Percentiles rank a stretch among this genome's conserved stretches.
These are phyloP conservation scores for Trichoderma atrobrunneum DNA, from an alignment of 2,329 filamentous ascomycete species.

Conservation along the genomic window DNA sequence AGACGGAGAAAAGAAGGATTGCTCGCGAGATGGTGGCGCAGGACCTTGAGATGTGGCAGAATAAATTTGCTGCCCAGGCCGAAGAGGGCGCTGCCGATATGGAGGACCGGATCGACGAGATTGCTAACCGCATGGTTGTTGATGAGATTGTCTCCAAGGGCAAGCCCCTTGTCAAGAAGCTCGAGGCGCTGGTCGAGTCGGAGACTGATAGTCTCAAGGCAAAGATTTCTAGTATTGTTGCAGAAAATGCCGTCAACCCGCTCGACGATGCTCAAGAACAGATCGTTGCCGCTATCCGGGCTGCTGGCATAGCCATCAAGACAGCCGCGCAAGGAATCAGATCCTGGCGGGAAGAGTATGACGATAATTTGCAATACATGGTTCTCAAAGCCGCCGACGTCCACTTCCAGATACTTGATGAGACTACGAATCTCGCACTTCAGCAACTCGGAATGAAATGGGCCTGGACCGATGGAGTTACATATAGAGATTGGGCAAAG, in stretches of 20 bases:
- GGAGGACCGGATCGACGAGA: slow-evolving; percentile 63
- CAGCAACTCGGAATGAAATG: slow-evolving; percentile 92
- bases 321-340: slow-evolving; percentile 73
- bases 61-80: slow-evolving; percentile 80
- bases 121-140: slow-evolving; percentile 53
- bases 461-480: slow-evolving; percentile 93
- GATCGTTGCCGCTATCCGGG: slow-evolving; percentile 53
- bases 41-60: slow-evolving; percentile 82
- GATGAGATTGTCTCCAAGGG: slow-evolving; percentile 65
- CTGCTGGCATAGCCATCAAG: slow-evolving; percentile 70
- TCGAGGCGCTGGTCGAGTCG: slow-evolving; percentile 64
- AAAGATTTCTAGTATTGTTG: slow-evolving; percentile 62
- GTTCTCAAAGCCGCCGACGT: slow-evolving; percentile 72
- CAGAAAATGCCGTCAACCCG: slow-evolving; percentile 48
- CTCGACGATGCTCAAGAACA: slow-evolving; percentile 41
- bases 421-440: slow-evolving; percentile 77
- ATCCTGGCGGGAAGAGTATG: slow-evolving; percentile 71
- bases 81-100: slow-evolving; percentile 77
- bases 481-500: slow-evolving; percentile 95
- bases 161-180: slow-evolving; percentile 61
- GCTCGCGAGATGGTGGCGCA: slow-evolving; percentile 67
- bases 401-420: slow-evolving; percentile 78
- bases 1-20: slow-evolving; percentile 54
- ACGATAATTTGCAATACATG: slow-evolving; percentile 64
- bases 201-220: slow-evolving; percentile 65